Base-by-base conservation (phyloP, 2,329 filamentous ascomycete genomes). In the Pseudogymnoascus sp. region DNA sequence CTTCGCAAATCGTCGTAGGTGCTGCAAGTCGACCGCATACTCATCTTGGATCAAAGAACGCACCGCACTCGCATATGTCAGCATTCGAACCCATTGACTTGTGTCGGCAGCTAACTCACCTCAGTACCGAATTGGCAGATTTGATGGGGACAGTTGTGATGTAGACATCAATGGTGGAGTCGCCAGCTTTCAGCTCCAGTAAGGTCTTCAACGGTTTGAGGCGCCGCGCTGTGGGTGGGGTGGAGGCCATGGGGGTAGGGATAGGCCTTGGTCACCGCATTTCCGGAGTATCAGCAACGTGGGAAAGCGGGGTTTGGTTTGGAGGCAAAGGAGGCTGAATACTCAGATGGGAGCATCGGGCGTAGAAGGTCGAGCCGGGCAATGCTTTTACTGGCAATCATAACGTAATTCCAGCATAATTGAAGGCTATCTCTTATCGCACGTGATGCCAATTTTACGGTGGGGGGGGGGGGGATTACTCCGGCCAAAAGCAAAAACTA, bases 1-100 rank as follows among this genome's bases (percentile, higher is more conserved):
- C 74, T 92, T 91, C 63, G 87, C 88, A 73, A 91, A 90, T 73
- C 89, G 84, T 66, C 89, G 88, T 62, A 93, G 80, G 76, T 93
- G 86, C 76, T 85, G 82, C 69, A 88, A 78, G 79, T 82, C 83
- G 75, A 86, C 83, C 80, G 81, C 82, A 70, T 81, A 81, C 72
- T 83, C 83, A 70, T 85, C 82, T 69, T 83, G 82, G 65, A 84
- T 76, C 71, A 85, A 74, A 61, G 78, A 76, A 69, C 83, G 81
- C 68, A 87, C 75, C 64, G 83, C 79, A 66, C 84, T 86, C 67
- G 72, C 64, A 35, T 49, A 61, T 60, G 49, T 63, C 59, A 12
- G 59, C 62, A 38, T 33, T 58, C 58, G 62, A 45, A 16, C 11
- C 18, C n/a, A 55, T 55, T 21, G 28, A 12, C 9, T 21, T 21